Conservation (phyloP, 2,329 filamentous ascomycete genomes). For the Colletotrichum sp. region DNA sequence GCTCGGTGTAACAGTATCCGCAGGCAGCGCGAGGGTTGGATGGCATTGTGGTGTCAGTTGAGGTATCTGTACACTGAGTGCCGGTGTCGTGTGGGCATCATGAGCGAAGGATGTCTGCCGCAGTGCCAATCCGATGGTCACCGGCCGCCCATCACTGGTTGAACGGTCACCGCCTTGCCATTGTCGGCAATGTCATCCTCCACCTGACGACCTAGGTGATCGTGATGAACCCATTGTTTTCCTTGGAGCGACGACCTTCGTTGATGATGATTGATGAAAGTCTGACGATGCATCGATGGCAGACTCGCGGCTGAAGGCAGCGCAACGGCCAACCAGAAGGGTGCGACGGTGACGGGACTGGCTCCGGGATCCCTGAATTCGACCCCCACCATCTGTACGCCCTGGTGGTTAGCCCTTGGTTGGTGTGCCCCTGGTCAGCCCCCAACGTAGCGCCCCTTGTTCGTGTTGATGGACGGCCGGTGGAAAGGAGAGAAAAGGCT, state of each 20-base stretch:
- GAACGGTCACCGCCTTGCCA: background rate
- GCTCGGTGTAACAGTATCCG: background rate
- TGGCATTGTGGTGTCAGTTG: background rate
- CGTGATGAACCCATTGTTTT: background rate
- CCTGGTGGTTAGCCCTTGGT: background rate
- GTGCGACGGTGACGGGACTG: slow-evolving; percentile 9
- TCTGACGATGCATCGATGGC: background rate
- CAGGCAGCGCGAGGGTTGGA: background rate
- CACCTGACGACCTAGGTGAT: background rate
- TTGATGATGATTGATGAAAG: background rate
- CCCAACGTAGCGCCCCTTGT: background rate
- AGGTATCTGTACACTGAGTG: background rate
- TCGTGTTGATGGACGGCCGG: background rate
- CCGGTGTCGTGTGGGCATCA: background rate
- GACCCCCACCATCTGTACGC: background rate
- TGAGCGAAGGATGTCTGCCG: background rate
- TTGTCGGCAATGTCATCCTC: background rate
- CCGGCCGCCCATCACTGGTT: background rate
- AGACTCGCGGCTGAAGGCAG: background rate
- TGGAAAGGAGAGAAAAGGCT: background rate
- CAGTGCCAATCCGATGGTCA: background rate
- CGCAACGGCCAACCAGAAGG: background rate
- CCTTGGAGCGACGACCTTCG: background rate
- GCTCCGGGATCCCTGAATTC: background rate
- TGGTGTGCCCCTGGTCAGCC: background rate